Evolutionary conservation across 2,329 filamentous ascomycete genomes (phyloP).

Genomic region (Alternaria tenuissima): DNA sequence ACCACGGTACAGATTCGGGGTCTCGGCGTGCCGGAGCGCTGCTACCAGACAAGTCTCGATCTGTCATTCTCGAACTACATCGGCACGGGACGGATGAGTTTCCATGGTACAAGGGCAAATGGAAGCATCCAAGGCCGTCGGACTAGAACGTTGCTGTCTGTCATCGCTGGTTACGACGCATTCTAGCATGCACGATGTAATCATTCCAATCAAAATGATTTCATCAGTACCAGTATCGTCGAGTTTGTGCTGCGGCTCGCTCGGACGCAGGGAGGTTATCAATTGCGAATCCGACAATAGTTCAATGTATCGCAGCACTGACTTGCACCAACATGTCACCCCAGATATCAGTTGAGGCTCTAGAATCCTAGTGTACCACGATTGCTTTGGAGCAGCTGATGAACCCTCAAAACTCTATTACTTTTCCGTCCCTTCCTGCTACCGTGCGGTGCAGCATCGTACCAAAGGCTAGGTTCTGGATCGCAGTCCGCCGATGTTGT

Average conservation of each 20-base stretch:
- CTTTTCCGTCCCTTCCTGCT: not conserved
- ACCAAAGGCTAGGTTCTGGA: not conserved
- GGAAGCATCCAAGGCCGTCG: not conserved
- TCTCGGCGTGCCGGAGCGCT: conserved; percentile 6
- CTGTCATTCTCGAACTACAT: conserved; percentile 4
- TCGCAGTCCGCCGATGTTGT: conserved; percentile 3
- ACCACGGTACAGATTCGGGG: conserved; percentile 1
- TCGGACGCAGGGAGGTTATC: not conserved
- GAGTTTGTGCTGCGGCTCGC: not conserved
- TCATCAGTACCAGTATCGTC: not conserved
- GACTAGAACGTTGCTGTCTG: conserved; percentile 1
- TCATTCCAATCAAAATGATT: not conserved
- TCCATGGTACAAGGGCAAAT: not conserved
- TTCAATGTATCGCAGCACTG: not conserved
- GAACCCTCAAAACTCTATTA: conserved; percentile 1
- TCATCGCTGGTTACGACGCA: not conserved
- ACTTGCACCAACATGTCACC: not conserved
- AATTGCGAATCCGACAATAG: not conserved
- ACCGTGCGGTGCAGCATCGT: conserved; percentile 2
- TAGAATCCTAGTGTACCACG: conserved; percentile 11
- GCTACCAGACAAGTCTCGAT: conserved; percentile 1
- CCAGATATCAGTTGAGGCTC: conserved; percentile 2
- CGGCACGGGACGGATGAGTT: conserved; percentile 1
- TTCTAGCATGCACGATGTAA: not conserved
- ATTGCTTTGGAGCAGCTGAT: conserved; percentile 1